phyloP scores from a whole-genome alignment of 495 filamentous ascomycete genomes.

The Aspergillus affinis region DNA sequence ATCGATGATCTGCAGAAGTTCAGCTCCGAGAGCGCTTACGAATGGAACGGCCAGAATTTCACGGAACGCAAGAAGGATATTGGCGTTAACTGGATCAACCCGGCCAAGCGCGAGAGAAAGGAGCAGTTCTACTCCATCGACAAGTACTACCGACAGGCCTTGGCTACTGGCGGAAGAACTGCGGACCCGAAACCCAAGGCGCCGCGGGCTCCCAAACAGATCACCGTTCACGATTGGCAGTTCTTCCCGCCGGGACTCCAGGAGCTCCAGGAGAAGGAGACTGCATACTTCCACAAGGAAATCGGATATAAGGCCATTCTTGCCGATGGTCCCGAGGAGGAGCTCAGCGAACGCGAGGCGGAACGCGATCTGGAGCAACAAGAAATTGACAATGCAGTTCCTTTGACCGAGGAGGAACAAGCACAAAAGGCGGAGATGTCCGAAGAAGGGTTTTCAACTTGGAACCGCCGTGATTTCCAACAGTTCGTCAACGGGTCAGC shows the following conservation, averaged over 20 bases:
- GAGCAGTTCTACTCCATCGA: constrained; percentile 98
- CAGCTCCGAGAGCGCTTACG: constrained; percentile 92
- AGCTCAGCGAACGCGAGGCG: constrained; percentile 77
- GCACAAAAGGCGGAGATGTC: constrained; percentile 78
- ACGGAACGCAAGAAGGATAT: constrained; percentile 89
- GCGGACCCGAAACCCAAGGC: constrained; percentile 91
- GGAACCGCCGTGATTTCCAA: constrained; percentile 97
- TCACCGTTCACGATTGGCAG: constrained; percentile 91
- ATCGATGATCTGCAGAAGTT: constrained; percentile 98
- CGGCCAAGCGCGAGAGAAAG: constrained; percentile 96
- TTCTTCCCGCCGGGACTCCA: constrained; percentile 84
- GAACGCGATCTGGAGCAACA: constrained; percentile 85
- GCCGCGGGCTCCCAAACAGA: constrained; percentile 92
- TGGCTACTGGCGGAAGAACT: constrained; percentile 80
- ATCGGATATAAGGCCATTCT: constrained; percentile 90
- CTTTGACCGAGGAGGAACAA: constrained; percentile 86
- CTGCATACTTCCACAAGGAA: constrained; percentile 91
- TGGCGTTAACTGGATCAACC: constrained; percentile 96
- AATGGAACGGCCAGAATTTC: constrained; percentile 98
- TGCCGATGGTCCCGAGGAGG: constrained; percentile 79
- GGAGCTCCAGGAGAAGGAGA: constrained; percentile 94
- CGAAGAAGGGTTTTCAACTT: constrained; percentile 83
- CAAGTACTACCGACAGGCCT: constrained; percentile 93
- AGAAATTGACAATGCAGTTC: constrained; percentile 86
- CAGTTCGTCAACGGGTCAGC: constrained; percentile 95